Conservation (phyloP, 208 protist genomes). For the Trypanosoma melophagium region DNA sequence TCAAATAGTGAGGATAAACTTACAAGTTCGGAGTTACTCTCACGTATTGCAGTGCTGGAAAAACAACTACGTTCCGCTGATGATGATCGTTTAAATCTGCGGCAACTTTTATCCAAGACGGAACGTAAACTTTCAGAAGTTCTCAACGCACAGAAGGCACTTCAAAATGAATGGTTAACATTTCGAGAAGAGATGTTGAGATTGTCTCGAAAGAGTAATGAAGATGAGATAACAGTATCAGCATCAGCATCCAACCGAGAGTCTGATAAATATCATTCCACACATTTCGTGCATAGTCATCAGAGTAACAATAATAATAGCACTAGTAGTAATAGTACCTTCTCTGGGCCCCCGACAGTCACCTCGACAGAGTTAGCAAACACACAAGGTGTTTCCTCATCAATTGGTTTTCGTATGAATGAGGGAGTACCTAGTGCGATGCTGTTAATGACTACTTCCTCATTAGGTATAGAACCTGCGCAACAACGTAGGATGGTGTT, state of each 20-base stretch:
- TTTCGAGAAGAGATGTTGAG: background rate
- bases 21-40: background rate
- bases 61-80: slow-evolving; percentile 12
- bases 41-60: slow-evolving; percentile 16
- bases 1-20: background rate
- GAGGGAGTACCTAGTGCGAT: background rate
- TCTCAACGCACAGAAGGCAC: background rate
- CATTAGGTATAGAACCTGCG: background rate
- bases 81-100: slow-evolving; percentile 4
- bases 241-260: background rate
- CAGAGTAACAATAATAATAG: background rate
- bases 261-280: background rate
- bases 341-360: background rate
- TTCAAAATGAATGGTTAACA: slow-evolving; percentile 3
- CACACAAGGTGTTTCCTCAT: background rate
- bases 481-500: slow-evolving; percentile 13
- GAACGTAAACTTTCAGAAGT: slow-evolving; percentile 6
- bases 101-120: background rate
- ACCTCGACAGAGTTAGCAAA: slow-evolving; percentile 1
- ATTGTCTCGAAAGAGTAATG: background rate
- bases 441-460: background rate
- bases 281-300: background rate
- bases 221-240: background rate
- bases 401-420: background rate
- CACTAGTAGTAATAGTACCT: background rate